Base-by-base conservation (phyloP, 441 rosid species). In the Brassica hybrid region DNA sequence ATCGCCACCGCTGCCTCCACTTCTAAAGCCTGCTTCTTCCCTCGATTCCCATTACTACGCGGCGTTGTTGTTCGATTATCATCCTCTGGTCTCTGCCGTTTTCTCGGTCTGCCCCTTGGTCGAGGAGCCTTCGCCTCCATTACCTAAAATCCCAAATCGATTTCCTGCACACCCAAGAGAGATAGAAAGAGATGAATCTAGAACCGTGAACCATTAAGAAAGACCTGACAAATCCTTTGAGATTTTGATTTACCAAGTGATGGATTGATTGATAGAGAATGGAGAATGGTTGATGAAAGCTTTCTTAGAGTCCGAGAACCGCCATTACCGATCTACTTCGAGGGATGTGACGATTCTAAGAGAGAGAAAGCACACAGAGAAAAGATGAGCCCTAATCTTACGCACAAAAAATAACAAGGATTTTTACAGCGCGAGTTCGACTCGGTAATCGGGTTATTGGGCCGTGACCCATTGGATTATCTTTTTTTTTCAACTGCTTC, bases 81-180 rank as follows among this genome's bases (percentile, higher is more conserved):
- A 54, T 78, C 94, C 61, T 82, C 91, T 1, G 75, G 79, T 60
- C 83, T 85, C 68, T 82, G 85, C 48, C 93, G 87, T 77, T 96
- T 96, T 90, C 92, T 91, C 0, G 98, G 97, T 32, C 97, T 83
- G 50, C 98, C 98, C 64, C 94, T 72, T 17, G 88, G 90, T 71
- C 88, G 86, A 58, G 84, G 85, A 5, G 86, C 87, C 83, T 82
- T 77, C 54, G 72, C 59, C 76, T 93, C 97, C 97, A 96, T 92
- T 48, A 58, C n/a, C 13, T 9, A 57, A 19, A 19, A 57, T 6
- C 43, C 77, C 79, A 65, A 73, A 73, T 52, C 48, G 23, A 54
- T 3, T 45, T 45, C 52, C 81, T 78, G 61, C 11, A 64, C 25
- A 56, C 60, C 6, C 6, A 1, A 32, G 59, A 56, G 58, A 52